Conservation (phyloP, 805 yeast genomes). For the Wickerhamiella hasegawae region DNA sequence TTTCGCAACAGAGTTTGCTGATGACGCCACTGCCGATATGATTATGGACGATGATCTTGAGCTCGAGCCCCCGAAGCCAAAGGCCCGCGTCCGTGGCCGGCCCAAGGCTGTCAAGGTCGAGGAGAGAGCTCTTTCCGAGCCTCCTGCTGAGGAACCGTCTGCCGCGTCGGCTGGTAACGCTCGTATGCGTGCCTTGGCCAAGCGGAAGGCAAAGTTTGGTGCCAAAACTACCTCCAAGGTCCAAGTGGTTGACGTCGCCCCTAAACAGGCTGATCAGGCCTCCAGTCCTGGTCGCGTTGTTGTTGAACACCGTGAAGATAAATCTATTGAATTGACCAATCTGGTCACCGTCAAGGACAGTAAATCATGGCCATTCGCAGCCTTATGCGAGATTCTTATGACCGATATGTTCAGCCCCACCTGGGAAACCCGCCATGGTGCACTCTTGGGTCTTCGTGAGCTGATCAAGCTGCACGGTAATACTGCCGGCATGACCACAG, state of each 20-base stretch:
- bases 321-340: constrained; percentile 41
- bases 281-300: constrained; percentile 39
- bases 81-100: constrained; percentile 11
- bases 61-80: constrained; percentile 13
- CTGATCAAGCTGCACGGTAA: constrained; percentile 65
- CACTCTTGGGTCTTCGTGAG: constrained; percentile 83
- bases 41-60: constrained; percentile 19
- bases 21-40: constrained; percentile 19
- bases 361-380: constrained; percentile 86
- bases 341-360: constrained; percentile 54
- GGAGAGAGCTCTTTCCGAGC: constrained; percentile 3
- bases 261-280: constrained; percentile 12
- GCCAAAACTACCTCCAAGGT: constrained; percentile 21
- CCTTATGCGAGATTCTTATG: constrained; percentile 67
- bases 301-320: constrained; percentile 50
- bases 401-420: constrained; percentile 66
- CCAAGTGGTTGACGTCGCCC: constrained; percentile 19
- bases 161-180: constrained; percentile 26
- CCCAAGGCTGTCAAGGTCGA: constrained; percentile 5
- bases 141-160: constrained; percentile 9
- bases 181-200: constrained; percentile 86
- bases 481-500: constrained; percentile 70
- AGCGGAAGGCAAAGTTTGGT: constrained; percentile 60
- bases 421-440: constrained; percentile 96
- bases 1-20: constrained; percentile 26